Evolutionary conservation across 2,329 filamentous ascomycete genomes (phyloP).

Genomic region (Phialocephala subalpina): DNA sequence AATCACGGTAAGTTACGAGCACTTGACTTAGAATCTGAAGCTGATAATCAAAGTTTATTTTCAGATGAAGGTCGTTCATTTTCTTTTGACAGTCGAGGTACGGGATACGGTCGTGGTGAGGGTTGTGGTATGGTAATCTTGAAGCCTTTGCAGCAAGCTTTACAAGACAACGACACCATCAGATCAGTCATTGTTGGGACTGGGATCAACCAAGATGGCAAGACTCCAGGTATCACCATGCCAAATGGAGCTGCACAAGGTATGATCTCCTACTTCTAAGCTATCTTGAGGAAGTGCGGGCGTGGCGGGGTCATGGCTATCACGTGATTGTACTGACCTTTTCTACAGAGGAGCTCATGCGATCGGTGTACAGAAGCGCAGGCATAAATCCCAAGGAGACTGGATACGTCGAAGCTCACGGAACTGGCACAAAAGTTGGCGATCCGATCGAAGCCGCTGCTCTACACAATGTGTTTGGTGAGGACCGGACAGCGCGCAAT

Average conservation of each 20-base stretch:
- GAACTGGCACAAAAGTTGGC: conserved; percentile 40
- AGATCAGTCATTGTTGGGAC: conserved; percentile 52
- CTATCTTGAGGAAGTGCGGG: background rate
- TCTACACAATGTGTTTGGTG: conserved; percentile 38
- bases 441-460: conserved; percentile 41
- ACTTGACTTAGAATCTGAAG: conserved; percentile 36
- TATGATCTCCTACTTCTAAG: background rate
- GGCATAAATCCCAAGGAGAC: conserved; percentile 32
- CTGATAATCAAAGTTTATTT: conserved; percentile 53
- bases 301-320: background rate
- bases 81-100: conserved; percentile 62
- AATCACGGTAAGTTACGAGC: conserved; percentile 33
- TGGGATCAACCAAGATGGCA: conserved; percentile 55
- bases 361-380: conserved; percentile 29
- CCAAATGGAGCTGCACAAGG: conserved; percentile 55
- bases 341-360: conserved; percentile 39
- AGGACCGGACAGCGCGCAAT: conserved; percentile 35
- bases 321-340: background rate
- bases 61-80: conserved; percentile 43
- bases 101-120: conserved; percentile 72
- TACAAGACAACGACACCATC: conserved; percentile 52
- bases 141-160: conserved; percentile 59
- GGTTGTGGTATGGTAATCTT: conserved; percentile 66
- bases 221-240: conserved; percentile 53
- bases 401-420: conserved; percentile 40